Evolutionary conservation across 2,329 filamentous ascomycete species (phyloP).

Genomic region (Zymoseptoria tritici): DNA sequence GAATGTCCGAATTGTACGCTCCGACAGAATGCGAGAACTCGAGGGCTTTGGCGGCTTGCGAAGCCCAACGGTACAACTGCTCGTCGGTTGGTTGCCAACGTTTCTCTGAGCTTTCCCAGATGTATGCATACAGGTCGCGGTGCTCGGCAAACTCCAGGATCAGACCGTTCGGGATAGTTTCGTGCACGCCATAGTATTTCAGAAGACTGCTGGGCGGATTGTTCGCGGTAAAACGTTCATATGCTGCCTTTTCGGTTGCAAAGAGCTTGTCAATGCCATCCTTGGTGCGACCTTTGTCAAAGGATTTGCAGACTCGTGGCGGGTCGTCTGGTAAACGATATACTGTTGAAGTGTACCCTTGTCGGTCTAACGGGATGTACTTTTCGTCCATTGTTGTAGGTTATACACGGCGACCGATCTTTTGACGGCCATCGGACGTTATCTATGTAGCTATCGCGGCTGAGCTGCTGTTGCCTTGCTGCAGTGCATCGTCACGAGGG

Average conservation of each 20-base stretch:
- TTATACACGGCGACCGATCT: neutral
- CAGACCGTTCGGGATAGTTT: neutral
- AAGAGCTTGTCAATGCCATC: neutral
- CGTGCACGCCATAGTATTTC: conserved; percentile 5
- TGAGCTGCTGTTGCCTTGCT: too few species aligned
- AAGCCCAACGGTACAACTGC: conserved; percentile 2
- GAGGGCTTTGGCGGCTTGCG: conserved; percentile 3
- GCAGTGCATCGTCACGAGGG: too few species aligned
- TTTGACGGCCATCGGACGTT: too few species aligned
- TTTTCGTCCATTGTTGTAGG: neutral
- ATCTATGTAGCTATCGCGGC: too few species aligned
- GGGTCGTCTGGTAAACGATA: neutral
- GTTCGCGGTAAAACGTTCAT: conserved; percentile 6
- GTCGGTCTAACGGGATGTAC: neutral
- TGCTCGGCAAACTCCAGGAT: conserved; percentile 3
- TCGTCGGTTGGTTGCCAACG: neutral
- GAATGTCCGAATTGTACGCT: conserved; percentile 5
- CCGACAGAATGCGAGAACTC: conserved; percentile 3
- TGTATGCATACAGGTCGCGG: conserved; percentile 1
- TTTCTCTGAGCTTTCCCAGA: neutral
- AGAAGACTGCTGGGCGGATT: conserved; percentile 4
- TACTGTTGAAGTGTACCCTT: neutral
- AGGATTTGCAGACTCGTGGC: neutral
- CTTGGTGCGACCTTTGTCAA: neutral
- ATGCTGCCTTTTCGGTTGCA: conserved; percentile 3